Evolutionary conservation across 106 monocot genomes (phyloP), one percentile per base, ranked within the genome.

Genomic region (Dactylorhiza incarnata): DNA sequence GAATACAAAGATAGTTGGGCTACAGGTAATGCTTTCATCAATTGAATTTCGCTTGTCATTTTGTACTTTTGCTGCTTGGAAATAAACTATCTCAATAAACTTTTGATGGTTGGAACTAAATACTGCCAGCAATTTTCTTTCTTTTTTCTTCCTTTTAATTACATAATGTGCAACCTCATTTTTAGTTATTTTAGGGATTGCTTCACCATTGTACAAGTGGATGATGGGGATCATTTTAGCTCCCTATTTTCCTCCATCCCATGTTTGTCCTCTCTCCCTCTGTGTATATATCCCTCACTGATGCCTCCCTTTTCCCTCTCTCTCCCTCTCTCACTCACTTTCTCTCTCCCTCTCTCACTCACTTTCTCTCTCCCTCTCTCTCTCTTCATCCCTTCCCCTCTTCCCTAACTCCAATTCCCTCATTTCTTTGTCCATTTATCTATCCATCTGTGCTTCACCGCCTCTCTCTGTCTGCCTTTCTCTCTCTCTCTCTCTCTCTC

Each of bases 1-100:
- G 74, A 87, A 53, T 71, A 81, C 91, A 26, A 99, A 89, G 84
- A 84, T 99, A 50, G 85, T 94, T 63, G 99, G 99, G 69, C 83
- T 96, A 78, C 95, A 96, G 87, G 95, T 96, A 78, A 12, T 75
- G 47, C 53, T 69, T 48, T 48, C 37, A 11, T 49, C 22, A 49
- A 23, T 45, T 20, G 7, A 49, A 45, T 37, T 49, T 48, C 49
- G 48, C 22, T 72, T 49, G 29, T 71, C 48, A 71, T 48, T 48
- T 71, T 48, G 37, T 49, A 22, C 3, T 49, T 72, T 11, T 72
- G 72, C 49, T 48, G 0, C 44, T 49, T 19, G 7, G 65, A 37
- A 29, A 3, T 65, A 65, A 1, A 65, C 24, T 59, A 20, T 59
- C 65, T 65, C 24, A 29, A 65, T 26, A 37, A 65, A 65, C 24